Percentiles rank a stretch among this genome's conserved stretches.
These are phyloP conservation scores for Cymodocea nodosa DNA, from an alignment of 116 monocot species.

Conservation along the genomic window DNA sequence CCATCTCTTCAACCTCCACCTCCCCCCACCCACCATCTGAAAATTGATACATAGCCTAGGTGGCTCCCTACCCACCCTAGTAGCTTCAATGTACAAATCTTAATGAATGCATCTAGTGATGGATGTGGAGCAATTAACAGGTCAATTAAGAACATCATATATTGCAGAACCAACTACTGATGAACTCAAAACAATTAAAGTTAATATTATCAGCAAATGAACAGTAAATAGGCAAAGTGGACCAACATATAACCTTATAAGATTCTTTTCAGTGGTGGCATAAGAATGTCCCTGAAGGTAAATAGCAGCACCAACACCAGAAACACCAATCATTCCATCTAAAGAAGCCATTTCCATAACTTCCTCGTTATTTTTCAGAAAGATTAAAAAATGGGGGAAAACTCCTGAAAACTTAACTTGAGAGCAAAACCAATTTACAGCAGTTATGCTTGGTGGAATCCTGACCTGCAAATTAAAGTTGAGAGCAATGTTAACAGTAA, in stretches of 20 bases:
- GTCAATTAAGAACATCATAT: too few relatives aligned
- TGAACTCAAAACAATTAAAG: too few relatives aligned
- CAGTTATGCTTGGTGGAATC: conserved; percentile 55
- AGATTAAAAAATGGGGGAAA: conserved; percentile 63
- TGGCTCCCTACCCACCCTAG: too few relatives aligned
- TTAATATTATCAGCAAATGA: too few relatives aligned
- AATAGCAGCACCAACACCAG: conserved; percentile 63
- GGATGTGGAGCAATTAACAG: too few relatives aligned
- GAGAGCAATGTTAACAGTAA: background rate
- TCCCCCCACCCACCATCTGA: too few relatives aligned
- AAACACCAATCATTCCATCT: conserved; percentile 26
- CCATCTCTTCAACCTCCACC: too few relatives aligned
- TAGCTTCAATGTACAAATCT: too few relatives aligned
- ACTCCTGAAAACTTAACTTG: conserved; percentile 16
- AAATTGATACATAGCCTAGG: too few relatives aligned
- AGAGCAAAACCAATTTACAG: conserved; percentile 42
- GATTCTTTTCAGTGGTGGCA: conserved; percentile 16
- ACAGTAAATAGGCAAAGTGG: too few relatives aligned
- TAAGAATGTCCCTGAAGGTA: conserved; percentile 30
- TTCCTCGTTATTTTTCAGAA: conserved; percentile 8
- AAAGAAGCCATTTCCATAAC: conserved; percentile 5
- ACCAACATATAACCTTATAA: conserved; percentile 34
- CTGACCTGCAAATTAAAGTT: conserved; percentile 37
- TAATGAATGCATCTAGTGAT: too few relatives aligned
- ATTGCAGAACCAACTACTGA: too few relatives aligned